These are phyloP conservation scores for Candida sithepensis DNA, from an alignment of 805 yeast genomes.

Conservation along the genomic window DNA sequence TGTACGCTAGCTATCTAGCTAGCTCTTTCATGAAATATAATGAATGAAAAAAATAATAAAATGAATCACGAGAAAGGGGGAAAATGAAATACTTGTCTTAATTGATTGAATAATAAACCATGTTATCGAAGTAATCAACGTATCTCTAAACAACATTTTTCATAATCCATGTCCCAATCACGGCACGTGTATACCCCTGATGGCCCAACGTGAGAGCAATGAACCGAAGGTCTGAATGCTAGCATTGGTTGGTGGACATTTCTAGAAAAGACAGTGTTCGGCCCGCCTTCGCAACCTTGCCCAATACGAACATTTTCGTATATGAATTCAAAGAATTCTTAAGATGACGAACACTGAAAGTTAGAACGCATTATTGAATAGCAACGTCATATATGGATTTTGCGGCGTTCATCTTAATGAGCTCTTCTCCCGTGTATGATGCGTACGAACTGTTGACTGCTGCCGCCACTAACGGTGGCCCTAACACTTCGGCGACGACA, in stretches of 20 bases:
- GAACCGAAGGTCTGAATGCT: slow-evolving; percentile 19
- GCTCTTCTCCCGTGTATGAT: slow-evolving; percentile 1
- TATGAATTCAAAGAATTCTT: slow-evolving; percentile 11
- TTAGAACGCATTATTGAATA: slow-evolving; percentile 14
- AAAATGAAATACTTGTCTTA: no score
- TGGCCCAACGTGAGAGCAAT: slow-evolving; percentile 26
- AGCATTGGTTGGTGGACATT: slow-evolving; percentile 25
- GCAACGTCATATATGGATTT: slow-evolving; percentile 20
- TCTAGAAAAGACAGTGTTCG: slow-evolving; percentile 23
- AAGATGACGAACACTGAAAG: slow-evolving; percentile 14
- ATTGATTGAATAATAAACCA: slow-evolving; percentile 13
- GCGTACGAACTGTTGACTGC: slow-evolving; percentile 3
- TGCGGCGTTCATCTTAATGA: slow-evolving; percentile 8
- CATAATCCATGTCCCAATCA: slow-evolving; percentile 16
- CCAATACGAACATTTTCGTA: slow-evolving; percentile 14
- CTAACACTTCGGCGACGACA: slow-evolving; percentile 4
- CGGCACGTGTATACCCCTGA: slow-evolving; percentile 25
- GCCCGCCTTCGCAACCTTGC: slow-evolving; percentile 23
- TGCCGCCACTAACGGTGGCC: slow-evolving; percentile 5
- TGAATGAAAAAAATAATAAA: no score
- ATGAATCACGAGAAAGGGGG: no score
- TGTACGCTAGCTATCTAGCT: no score
- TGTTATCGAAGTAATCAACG: slow-evolving; percentile 22
- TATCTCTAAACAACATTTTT: not conserved
- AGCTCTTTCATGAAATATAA: no score